Conservation (phyloP, 768 basidiomycete species). For the Cystofilobasidium macerans region DNA sequence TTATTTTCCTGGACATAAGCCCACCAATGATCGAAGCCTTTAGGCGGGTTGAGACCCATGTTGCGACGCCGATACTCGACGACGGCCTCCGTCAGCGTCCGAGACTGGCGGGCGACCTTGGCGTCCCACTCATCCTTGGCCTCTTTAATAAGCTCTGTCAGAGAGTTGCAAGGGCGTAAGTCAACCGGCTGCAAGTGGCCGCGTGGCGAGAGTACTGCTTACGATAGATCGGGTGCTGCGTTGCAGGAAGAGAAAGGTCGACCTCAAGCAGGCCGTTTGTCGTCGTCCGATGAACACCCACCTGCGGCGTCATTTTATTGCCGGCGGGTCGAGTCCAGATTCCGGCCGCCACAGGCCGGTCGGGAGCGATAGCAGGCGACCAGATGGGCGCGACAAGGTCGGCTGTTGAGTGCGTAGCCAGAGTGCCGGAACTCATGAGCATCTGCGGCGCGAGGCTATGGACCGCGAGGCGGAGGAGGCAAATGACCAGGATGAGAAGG, state of each 20-base stretch:
- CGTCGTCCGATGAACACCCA: not conserved
- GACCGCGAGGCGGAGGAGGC: not conserved
- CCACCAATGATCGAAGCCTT: constrained; percentile 38
- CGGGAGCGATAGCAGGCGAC: not conserved
- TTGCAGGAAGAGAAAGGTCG: constrained; percentile 28
- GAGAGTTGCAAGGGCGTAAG: too few relatives aligned
- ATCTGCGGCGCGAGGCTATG: not conserved
- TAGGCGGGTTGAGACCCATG: constrained; percentile 29
- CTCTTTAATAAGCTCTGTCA: constrained; percentile 31
- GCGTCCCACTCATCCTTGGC: constrained; percentile 32
- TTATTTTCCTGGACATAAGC: constrained; percentile 31
- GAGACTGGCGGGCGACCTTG: constrained; percentile 32
- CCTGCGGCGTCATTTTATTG: too few relatives aligned
- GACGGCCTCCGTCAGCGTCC: constrained; percentile 32
- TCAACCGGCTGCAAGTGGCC: too few relatives aligned
- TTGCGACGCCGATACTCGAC: constrained; percentile 33
- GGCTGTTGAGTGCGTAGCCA: too few relatives aligned
- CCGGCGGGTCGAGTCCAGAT: not conserved
- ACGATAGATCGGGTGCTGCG: constrained; percentile 43
- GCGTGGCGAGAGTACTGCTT: constrained; percentile 17
- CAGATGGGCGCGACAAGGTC: not conserved
- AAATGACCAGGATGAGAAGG: not conserved
- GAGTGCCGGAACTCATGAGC: not conserved
- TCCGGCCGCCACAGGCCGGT: not conserved
- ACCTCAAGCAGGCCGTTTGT: constrained; percentile 40